Base-by-base conservation (phyloP, 345 rosid species). In the Balakata baccata region DNA sequence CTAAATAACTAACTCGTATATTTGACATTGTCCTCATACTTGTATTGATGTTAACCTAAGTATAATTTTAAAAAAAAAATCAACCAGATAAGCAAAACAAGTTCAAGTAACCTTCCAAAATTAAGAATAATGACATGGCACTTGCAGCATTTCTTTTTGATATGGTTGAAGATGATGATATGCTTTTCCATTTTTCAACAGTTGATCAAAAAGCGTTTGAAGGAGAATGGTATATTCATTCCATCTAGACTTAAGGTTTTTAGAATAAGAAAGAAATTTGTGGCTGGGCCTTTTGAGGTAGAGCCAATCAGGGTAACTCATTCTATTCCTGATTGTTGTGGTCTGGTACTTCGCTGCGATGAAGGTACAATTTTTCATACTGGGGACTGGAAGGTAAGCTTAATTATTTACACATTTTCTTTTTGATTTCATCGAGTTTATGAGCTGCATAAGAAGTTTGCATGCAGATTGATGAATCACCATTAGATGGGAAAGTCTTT, bases 351-450 rank as follows among this genome's bases (percentile, higher is more conserved):
- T 72, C 99, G 99, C 18, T 95, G 98, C 41, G 83, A 89, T 86
- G 98, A 95, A 88, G 99, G 99, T 81, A 92, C 89, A 72, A 90
- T 95, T 84, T 90, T 92, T 79, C 98, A 95, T 78, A 92, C 99
- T 29, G 99, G 98, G 73, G 99, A 95, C 82, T 95, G 99, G 99
- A 95, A 95, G 93, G 98, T 91, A 79, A 75, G 71, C 70, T 59
- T 58, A 54, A 53, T 59, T 53, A 47, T 80, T 20, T 45, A 41
- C 60, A 12, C 2, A 16, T 14, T 72, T 62, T 64, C 69, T 54
- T 57, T 8, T 56, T 17, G 62, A 7, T 66, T 72, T 74, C 38
- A 7, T 59, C 62, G 66, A 63, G 58, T 72, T 81, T 17, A 65
- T 59, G 13, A 69, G 75, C 68, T 76, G 66, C 78, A 74, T 77